A percentile compares a stretch with the other conserved stretches of the same genome.
Evolutionary conservation across 2,329 filamentous ascomycete genomes (phyloP).

Genomic region (Endocalyx cinctus): DNA sequence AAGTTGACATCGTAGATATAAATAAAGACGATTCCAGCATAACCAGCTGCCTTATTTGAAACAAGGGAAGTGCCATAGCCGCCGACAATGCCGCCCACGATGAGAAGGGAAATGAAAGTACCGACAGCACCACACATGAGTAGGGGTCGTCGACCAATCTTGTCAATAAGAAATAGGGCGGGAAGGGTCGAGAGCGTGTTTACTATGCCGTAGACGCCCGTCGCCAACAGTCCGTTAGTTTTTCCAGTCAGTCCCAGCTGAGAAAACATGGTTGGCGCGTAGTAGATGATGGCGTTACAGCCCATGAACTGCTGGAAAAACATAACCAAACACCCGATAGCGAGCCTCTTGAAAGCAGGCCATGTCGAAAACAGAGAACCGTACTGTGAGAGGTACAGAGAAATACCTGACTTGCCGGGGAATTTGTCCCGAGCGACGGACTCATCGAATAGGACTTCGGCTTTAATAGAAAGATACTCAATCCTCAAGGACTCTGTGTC

Average conservation of each 20-base stretch:
- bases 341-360: conserved; percentile 36
- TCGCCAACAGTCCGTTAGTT: conserved; percentile 45
- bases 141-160: conserved; percentile 40
- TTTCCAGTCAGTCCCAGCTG: conserved; percentile 38
- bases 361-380: conserved; percentile 23
- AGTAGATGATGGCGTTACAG: conserved; percentile 44
- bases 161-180: conserved; percentile 37
- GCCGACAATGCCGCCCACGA: conserved; percentile 50
- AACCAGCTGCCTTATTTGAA: conserved; percentile 46
- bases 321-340: conserved; percentile 52
- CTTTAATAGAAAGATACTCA: conserved; percentile 33
- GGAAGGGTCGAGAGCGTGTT: conserved; percentile 43
- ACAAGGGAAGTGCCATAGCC: conserved; percentile 42
- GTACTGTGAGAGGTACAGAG: conserved; percentile 28
- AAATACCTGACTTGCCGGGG: conserved; percentile 24
- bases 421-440: conserved; percentile 22
- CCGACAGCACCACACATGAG: conserved; percentile 33
- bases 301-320: conserved; percentile 50
- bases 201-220: conserved; percentile 53
- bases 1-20: conserved; percentile 47
- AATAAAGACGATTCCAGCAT: conserved; percentile 55
- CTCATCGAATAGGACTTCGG: conserved; percentile 32
- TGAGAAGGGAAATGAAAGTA: conserved; percentile 41
- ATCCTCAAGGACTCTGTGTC: conserved; percentile 24
- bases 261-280: conserved; percentile 41